These are phyloP conservation scores for Graphiopsis chlorocephala DNA, from an alignment of 2,329 filamentous ascomycete genomes.

Conservation along the genomic window DNA sequence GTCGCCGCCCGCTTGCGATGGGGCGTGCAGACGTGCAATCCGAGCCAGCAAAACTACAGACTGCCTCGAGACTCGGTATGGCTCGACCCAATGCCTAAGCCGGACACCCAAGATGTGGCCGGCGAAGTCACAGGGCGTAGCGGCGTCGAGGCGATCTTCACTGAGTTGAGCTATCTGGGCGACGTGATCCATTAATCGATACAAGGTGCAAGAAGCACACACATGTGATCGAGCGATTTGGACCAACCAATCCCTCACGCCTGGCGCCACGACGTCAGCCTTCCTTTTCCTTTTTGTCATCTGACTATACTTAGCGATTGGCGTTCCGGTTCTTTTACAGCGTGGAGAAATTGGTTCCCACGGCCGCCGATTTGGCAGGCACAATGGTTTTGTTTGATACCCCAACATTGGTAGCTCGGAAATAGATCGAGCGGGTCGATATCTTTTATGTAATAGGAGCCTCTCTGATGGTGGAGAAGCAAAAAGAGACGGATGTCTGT, in stretches of 20 bases:
- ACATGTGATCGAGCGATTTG: neutral
- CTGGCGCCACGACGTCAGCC: neutral
- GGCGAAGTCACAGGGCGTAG: neutral
- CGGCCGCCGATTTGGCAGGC: constrained; percentile 2
- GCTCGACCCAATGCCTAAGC: neutral
- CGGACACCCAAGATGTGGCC: neutral
- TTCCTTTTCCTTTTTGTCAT: neutral
- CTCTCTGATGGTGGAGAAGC: neutral
- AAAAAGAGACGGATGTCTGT: neutral
- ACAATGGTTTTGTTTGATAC: neutral
- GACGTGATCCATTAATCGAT: constrained; percentile 22
- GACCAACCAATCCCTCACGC: neutral
- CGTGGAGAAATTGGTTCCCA: neutral
- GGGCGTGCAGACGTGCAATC: constrained; percentile 2
- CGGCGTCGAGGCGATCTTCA: constrained; percentile 29
- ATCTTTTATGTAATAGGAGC: neutral
- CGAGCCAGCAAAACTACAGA: constrained; percentile 10
- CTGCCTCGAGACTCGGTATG: neutral
- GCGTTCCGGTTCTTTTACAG: neutral
- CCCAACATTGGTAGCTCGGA: neutral
- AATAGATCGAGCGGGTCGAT: neutral
- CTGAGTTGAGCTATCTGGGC: constrained; percentile 32
- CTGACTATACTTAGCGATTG: neutral
- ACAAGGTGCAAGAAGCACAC: neutral
- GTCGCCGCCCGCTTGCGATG: constrained; percentile 5